These are phyloP conservation scores for Porpolomopsis calyptriformis DNA, from an alignment of 768 basidiomycete species.

Conservation along the genomic window DNA sequence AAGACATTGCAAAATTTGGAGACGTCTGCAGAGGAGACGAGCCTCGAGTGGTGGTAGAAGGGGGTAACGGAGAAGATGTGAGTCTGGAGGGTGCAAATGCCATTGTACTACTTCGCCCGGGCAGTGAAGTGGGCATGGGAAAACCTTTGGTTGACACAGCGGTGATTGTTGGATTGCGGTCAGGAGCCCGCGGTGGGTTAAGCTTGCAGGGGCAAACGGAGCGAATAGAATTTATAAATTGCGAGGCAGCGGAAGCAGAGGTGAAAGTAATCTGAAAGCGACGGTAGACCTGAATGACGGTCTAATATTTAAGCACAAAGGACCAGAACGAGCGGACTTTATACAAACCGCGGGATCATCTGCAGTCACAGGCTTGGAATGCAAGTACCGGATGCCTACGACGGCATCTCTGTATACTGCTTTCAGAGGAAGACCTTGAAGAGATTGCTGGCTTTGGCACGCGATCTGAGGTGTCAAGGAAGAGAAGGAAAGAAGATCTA, in stretches of 20 bases:
- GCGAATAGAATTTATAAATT: conserved; percentile 53
- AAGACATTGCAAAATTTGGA: conserved; percentile 5
- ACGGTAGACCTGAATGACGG: conserved; percentile 44
- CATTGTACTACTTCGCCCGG: background rate
- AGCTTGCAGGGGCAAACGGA: conserved; percentile 68
- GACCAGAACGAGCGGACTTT: background rate
- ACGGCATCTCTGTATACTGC: conserved; percentile 66
- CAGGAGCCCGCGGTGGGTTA: conserved; percentile 26
- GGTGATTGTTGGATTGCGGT: background rate
- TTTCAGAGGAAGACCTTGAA: conserved; percentile 60
- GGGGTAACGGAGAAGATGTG: background rate
- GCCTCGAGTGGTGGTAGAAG: background rate
- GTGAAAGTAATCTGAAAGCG: conserved; percentile 70
- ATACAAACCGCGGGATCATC: background rate
- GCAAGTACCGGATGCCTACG: conserved; percentile 67
- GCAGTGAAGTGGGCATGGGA: background rate
- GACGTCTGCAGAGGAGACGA: conserved; percentile 9
- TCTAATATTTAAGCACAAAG: background rate
- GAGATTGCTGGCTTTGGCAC: conserved; percentile 21
- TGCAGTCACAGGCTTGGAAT: conserved; percentile 21
- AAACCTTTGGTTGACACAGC: background rate
- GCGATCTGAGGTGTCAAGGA: background rate
- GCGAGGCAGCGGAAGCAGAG: conserved; percentile 34
- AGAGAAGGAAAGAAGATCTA: conserved; percentile 65
- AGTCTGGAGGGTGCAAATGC: background rate